Evolutionary conservation across 169 alveolate species (phyloP).

Genomic region (Cryptosporidium xiaoi): DNA sequence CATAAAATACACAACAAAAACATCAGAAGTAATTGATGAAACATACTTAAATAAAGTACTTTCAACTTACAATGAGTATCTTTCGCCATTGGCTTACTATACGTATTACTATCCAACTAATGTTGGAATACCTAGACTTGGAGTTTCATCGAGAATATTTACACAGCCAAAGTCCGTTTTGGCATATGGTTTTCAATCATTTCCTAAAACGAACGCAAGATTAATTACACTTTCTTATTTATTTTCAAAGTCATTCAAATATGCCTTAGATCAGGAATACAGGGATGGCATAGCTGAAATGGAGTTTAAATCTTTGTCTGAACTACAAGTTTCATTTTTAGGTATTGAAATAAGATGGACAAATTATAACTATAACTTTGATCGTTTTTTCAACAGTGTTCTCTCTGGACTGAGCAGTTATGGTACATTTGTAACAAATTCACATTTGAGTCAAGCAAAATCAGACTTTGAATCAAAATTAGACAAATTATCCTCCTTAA

Average conservation of each 20-base stretch:
- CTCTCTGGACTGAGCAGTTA: not conserved
- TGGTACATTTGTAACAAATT: not conserved
- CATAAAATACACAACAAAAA: conserved; percentile 37
- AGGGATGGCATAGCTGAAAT: conserved; percentile 10
- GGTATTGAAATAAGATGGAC: conserved; percentile 3
- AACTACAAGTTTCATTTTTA: conserved; percentile 4
- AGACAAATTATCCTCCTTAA: not conserved
- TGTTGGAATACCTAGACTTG: conserved; percentile 15
- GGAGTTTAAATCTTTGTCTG: conserved; percentile 14
- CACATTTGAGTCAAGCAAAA: conserved; percentile 21
- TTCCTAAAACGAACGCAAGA: conserved; percentile 6
- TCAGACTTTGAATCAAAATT: conserved; percentile 33
- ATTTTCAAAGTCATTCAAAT: conserved; percentile 25
- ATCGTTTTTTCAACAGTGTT: too few species aligned
- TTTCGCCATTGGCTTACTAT: conserved; percentile 45
- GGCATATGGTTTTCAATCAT: conserved; percentile 33
- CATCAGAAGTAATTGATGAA: conserved; percentile 41
- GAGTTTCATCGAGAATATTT: conserved; percentile 6
- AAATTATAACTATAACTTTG: too few species aligned
- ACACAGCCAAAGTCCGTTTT: conserved; percentile 36
- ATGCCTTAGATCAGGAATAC: not conserved
- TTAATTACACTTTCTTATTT: conserved; percentile 38
- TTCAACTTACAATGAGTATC: conserved; percentile 1
- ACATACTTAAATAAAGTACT: conserved; percentile 22
- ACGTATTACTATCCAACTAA: conserved; percentile 37